Evolutionary conservation across 1,284 basidiomycete species (phyloP).

Genomic region (Malassezia brasiliensis): DNA sequence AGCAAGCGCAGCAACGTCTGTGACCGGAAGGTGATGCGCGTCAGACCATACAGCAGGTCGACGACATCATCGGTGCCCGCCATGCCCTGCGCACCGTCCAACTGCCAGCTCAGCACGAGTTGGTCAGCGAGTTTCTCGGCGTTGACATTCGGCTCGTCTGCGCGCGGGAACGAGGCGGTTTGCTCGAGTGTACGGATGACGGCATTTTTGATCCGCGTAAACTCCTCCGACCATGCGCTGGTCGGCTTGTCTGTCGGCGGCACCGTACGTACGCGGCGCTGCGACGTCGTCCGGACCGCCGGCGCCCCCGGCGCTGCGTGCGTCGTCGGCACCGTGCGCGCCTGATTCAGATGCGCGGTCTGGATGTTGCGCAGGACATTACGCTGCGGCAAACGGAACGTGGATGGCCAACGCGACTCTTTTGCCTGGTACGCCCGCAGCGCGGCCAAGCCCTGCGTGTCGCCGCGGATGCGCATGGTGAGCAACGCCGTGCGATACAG

Average conservation of each 20-base stretch:
- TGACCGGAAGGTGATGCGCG: slow-evolving; percentile 41
- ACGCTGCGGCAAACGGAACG: slow-evolving; percentile 43
- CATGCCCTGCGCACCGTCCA: slow-evolving; percentile 38
- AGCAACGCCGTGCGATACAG: slow-evolving; percentile 43
- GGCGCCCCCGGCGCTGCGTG: neutral
- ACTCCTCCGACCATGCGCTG: slow-evolving; percentile 37
- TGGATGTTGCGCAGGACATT: slow-evolving; percentile 38
- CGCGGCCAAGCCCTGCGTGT: slow-evolving; percentile 26
- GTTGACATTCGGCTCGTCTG: slow-evolving; percentile 67
- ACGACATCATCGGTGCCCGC: slow-evolving; percentile 39
- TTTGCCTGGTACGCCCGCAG: slow-evolving; percentile 44
- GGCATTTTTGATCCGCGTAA: slow-evolving; percentile 23
- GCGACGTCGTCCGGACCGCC: slow-evolving; percentile 27
- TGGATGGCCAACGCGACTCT: slow-evolving; percentile 34
- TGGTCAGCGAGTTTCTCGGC: slow-evolving; percentile 77
- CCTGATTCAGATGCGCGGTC: slow-evolving; percentile 30
- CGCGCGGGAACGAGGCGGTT: slow-evolving; percentile 67
- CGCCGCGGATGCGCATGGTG: slow-evolving; percentile 29
- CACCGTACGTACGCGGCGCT: slow-evolving; percentile 27
- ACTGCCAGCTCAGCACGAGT: slow-evolving; percentile 69
- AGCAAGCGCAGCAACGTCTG: slow-evolving; percentile 37
- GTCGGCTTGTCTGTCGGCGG: slow-evolving; percentile 23
- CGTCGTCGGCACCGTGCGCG: slow-evolving; percentile 26
- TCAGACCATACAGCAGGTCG: slow-evolving; percentile 37
- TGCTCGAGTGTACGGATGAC: slow-evolving; percentile 28